Base-by-base conservation (phyloP, 768 basidiomycete species). In the Phylloporus sp. region DNA sequence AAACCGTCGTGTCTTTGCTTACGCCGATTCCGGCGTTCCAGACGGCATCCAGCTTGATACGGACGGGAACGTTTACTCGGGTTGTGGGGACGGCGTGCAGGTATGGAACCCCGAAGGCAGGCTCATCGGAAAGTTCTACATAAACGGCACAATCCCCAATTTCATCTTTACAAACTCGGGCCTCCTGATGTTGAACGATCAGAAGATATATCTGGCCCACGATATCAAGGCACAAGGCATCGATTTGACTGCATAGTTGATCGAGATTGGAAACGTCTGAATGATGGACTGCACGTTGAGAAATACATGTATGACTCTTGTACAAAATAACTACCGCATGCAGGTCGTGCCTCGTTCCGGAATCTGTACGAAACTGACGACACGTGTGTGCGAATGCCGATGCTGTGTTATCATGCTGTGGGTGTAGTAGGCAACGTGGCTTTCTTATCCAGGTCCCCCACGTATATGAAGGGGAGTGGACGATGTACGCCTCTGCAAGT, bases 21-120 rank as follows among this genome's bases (percentile, higher is more conserved):
- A 78, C 50, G 59, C 69, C 13, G 86, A 86, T 48, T 71, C 82
- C 17, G 85, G 84, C 3, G 64, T 81, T 22, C 78, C 83, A 5
- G 86, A 87, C 51, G 86, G 84, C 10, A 63, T 86, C 5, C 79
- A 82, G 55, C 69, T 83, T 3, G 86, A 89, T 55, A 67, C 67
- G 4, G 58, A 71, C 0, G 84, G 83, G 0, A 87, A 88, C 54
- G 76, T 89, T 0, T 88, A 79, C 57, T 69, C 80, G 1, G 81
- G 80, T 2, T 78, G 77, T 45, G 83, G 78, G n/a, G 86, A 87
- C 46, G 85, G 84, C 31, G 74, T 79, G 1, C 78, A 85, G 22
- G 81, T 83, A 6, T 81, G 79, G 75, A 72, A 75, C 54, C 42
- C 68, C 11, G 58, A 73, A 17, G 82, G 84, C 1, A 74, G 70